These are phyloP conservation scores for Chaetothyriales sp. DNA, from an alignment of 2,329 filamentous ascomycete species.

Conservation along the genomic window DNA sequence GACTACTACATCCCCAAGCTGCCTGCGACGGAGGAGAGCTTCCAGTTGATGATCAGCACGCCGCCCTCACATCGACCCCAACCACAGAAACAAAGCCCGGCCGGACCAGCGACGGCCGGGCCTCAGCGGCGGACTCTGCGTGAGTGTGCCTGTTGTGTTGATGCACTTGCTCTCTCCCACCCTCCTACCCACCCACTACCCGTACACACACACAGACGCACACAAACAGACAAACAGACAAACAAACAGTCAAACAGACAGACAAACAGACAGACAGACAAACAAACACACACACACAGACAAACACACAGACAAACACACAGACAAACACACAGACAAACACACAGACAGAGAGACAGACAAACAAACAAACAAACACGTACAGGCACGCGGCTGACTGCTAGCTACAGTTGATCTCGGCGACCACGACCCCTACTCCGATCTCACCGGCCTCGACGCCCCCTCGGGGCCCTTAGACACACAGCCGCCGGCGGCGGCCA, in stretches of 20 bases:
- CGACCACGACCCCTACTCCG: conserved; percentile 54
- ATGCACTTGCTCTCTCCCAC: conserved; percentile 13
- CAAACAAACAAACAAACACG: background rate
- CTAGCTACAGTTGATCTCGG: conserved; percentile 37
- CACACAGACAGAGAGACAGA: background rate
- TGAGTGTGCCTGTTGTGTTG: conserved; percentile 8
- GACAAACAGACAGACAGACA: background rate
- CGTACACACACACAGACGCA: background rate
- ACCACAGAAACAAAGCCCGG: conserved; percentile 30
- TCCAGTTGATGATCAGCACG: conserved; percentile 87
- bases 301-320: background rate
- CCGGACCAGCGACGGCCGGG: conserved; percentile 23
- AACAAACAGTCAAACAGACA: background rate
- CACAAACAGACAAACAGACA: too few species aligned
- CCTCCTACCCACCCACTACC: too few species aligned
- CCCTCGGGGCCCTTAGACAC: conserved; percentile 60
- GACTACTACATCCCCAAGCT: conserved; percentile 97
- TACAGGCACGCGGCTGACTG: background rate
- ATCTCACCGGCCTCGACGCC: conserved; percentile 49
- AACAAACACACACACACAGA: background rate
- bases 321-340: background rate
- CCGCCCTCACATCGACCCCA: conserved; percentile 57
- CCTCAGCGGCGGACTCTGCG: conserved; percentile 15
- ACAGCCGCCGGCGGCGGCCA: conserved; percentile 52
- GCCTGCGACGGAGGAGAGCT: conserved; percentile 94